Percentiles rank a stretch among this genome's conserved stretches.
phyloP scores from a whole-genome alignment of 345 rosid species.

The Populus davidiana region DNA sequence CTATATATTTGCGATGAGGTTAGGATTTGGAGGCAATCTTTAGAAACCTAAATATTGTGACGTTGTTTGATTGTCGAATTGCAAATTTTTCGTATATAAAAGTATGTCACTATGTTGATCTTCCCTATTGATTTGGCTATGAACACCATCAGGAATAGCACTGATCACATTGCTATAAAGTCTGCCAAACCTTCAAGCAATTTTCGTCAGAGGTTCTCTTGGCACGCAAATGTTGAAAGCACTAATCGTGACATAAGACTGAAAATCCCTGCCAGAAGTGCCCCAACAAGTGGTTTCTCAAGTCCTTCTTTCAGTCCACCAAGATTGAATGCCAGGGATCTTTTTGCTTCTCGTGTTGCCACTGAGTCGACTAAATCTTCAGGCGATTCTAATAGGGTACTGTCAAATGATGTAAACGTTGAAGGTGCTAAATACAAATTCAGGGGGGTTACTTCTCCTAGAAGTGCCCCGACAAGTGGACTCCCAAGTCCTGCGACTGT shows the following conservation, averaged over 20 bases:
- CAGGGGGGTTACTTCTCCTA: conserved; percentile 31
- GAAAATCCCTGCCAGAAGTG: conserved; percentile 45
- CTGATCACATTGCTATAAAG: conserved; percentile 14
- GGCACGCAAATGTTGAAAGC: conserved; percentile 23
- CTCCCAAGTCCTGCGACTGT: conserved; percentile 42
- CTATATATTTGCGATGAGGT: neutral
- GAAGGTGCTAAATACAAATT: conserved; percentile 25
- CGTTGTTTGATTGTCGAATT: neutral
- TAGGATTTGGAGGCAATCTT: neutral
- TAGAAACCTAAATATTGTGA: neutral
- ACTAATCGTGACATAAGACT: conserved; percentile 28
- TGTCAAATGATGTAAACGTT: conserved; percentile 24
- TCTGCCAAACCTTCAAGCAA: conserved; percentile 17
- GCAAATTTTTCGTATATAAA: neutral
- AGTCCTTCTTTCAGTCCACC: conserved; percentile 51
- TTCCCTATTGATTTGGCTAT: neutral
- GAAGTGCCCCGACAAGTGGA: conserved; percentile 60
- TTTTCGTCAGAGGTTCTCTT: conserved; percentile 20
- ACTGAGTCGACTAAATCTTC: conserved; percentile 9
- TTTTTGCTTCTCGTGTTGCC: conserved; percentile 1
- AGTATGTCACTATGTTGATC: neutral
- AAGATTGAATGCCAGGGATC: conserved; percentile 22
- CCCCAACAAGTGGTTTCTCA: conserved; percentile 54
- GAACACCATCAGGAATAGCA: conserved; percentile 26
- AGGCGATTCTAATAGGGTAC: conserved; percentile 27